Evolutionary conservation across 108 stramenopile genomes (phyloP).

Genomic region (Nannochloropsis granulata): DNA sequence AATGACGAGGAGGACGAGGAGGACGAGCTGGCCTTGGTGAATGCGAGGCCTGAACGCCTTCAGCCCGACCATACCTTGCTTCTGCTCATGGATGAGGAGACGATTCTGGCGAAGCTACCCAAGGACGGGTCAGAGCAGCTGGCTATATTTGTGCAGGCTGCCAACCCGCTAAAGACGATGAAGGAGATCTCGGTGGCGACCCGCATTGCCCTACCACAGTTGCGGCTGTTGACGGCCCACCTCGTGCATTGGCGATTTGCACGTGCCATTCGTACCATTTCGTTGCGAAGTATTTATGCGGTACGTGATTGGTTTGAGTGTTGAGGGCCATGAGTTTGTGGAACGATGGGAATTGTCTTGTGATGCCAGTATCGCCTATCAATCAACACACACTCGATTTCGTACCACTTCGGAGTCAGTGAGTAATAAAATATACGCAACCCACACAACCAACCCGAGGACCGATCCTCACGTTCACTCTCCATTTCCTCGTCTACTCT

Average conservation of each 20-base stretch:
- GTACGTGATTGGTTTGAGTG: not conserved
- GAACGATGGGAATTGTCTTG: too few relatives aligned
- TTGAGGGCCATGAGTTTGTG: too few relatives aligned
- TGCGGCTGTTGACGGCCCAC: not conserved
- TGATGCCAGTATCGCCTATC: too few relatives aligned
- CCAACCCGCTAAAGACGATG: not conserved
- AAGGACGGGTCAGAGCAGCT: not conserved
- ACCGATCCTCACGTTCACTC: not conserved
- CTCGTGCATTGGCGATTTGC: not conserved
- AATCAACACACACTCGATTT: too few relatives aligned
- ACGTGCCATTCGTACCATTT: not conserved
- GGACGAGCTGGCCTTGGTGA: not conserved
- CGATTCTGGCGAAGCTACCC: not conserved
- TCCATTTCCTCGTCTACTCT: not conserved
- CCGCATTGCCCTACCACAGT: not conserved
- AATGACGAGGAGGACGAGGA: not conserved
- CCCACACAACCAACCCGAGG: too few relatives aligned
- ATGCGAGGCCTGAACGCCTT: not conserved
- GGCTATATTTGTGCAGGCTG: not conserved
- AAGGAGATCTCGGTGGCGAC: not conserved
- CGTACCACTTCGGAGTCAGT: too few relatives aligned
- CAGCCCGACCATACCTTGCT: not conserved
- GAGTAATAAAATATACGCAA: too few relatives aligned
- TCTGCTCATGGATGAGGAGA: not conserved
- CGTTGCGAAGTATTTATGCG: not conserved